Evolutionary conservation across 192 early-diverging fungal genomes (phyloP), one percentile per base, ranked within the genome.

Genomic region (Rhizophagus prolifer): DNA sequence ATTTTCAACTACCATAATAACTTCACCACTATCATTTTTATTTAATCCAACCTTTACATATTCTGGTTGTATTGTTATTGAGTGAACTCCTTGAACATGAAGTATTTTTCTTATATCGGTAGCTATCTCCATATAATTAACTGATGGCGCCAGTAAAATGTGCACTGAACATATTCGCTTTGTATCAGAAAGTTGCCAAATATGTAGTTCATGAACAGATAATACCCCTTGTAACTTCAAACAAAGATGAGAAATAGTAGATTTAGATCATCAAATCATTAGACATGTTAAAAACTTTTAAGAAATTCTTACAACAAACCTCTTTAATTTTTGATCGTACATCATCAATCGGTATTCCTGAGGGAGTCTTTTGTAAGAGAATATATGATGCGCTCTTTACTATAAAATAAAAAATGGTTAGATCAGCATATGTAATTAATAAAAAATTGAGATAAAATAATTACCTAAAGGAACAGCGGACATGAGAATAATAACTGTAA

Each of bases 61-160:
- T 82, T 97, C 96, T 19, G 95, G 95, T 82, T 97, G 96, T 58
- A 97, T 91, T 3, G 95, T 96, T 1, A 92, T 93, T 26, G 92
- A 92, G 78, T 98, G 96, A 46, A 98, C 85, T 16, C 95, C 95
- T 72, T 89, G 83, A 2, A 79, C 72, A 78, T 96, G 95, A 83
- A 98, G 87, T 25, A 91, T 80, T n/a, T 76, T 79, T 85, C 95
- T 94, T 78, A 97, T 89, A 14, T 84, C 70, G 21, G 86, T 75
- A 9, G 93, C 91, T 26, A 96, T 83, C 9, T 81, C 79, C 90
- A 93, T 93, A 74, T 94, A 96, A 65, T 89, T 78, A 73, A 82
- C 75, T 44, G 86, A 87, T 16, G 85, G 86, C 21, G 82, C 79
- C 13, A 95, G 82, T 21, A 90, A 80, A 2, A 96, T 87, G 80